phyloP scores from a whole-genome alignment of 371 early-diverging fungal genomes.

The Syncephalis plumigaleata region DNA sequence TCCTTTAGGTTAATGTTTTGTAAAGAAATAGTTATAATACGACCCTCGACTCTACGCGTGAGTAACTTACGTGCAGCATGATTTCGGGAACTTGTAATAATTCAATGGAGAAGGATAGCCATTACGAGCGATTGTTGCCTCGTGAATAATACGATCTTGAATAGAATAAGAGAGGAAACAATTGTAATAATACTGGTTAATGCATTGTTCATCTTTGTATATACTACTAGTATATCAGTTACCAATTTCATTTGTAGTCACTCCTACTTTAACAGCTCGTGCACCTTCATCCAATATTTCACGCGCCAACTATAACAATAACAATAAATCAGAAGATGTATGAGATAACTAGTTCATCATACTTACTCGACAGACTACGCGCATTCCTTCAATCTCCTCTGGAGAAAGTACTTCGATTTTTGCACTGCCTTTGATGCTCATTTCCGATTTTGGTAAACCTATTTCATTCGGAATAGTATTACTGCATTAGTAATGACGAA shows the following conservation, averaged over 20 bases:
- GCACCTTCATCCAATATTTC: slow-evolving; percentile 74
- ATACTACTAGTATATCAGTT: slow-evolving; percentile 1
- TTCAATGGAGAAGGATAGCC: slow-evolving; percentile 91
- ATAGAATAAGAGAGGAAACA: neutral
- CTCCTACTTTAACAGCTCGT: slow-evolving; percentile 59
- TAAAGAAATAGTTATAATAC: slow-evolving; percentile 1
- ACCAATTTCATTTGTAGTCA: slow-evolving; percentile 81
- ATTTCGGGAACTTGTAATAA: slow-evolving; percentile 83
- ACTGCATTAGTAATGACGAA: too few species aligned
- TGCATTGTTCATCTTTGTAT: too few species aligned
- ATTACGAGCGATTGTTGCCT: slow-evolving; percentile 64
- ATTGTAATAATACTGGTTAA: too few species aligned
- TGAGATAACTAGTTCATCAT: too few species aligned
- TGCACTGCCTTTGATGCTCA: slow-evolving; percentile 29
- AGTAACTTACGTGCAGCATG: slow-evolving; percentile 78
- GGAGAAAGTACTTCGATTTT: slow-evolving; percentile 44
- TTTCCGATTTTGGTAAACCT: slow-evolving; percentile 56
- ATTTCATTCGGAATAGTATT: neutral
- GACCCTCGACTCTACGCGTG: too few species aligned
- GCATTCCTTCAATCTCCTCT: slow-evolving; percentile 62
- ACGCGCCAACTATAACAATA: slow-evolving; percentile 69
- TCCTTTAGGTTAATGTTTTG: slow-evolving; percentile 5
- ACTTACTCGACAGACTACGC: slow-evolving; percentile 52
- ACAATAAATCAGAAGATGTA: too few species aligned
- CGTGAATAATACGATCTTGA: slow-evolving; percentile 64